Conservation (phyloP, 306 rosid genomes). For the Inga oerstediana region DNA sequence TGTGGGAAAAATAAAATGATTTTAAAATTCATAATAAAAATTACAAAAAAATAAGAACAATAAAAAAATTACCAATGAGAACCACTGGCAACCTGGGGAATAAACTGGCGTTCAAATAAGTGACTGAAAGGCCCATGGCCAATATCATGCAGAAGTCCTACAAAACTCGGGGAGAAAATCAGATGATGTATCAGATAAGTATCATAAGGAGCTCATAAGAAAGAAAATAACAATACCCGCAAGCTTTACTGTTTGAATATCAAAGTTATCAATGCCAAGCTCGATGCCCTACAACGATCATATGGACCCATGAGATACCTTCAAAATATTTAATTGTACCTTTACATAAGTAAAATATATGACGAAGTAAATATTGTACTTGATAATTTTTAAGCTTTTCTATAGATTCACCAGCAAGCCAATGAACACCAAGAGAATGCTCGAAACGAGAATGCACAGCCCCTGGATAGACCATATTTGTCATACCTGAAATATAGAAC, state of each 20-base stretch:
- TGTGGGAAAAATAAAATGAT: slow-evolving; percentile 25
- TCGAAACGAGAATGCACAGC: slow-evolving; percentile 93
- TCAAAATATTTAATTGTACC: background rate
- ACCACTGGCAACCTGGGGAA: slow-evolving; percentile 65
- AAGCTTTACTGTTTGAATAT: slow-evolving; percentile 86
- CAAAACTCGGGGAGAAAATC: slow-evolving; percentile 23
- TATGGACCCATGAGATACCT: slow-evolving; percentile 14
- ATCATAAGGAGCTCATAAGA: background rate
- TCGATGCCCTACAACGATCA: slow-evolving; percentile 72
- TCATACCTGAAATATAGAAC: slow-evolving; percentile 62
- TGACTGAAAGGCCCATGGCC: slow-evolving; percentile 99
- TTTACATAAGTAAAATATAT: slow-evolving; percentile 9
- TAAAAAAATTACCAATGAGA: slow-evolving; percentile 57
- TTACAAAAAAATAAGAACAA: background rate
- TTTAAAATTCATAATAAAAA: slow-evolving; percentile 18
- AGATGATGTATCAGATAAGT: slow-evolving; percentile 20
- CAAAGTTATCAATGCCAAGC: slow-evolving; percentile 80
- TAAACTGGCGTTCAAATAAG: slow-evolving; percentile 87
- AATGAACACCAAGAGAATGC: slow-evolving; percentile 96
- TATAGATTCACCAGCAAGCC: slow-evolving; percentile 83
- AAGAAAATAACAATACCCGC: slow-evolving; percentile 63
- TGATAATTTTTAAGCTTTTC: slow-evolving; percentile 71
- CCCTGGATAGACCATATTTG: slow-evolving; percentile 89
- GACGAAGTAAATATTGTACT: slow-evolving; percentile 41
- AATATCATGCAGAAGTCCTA: slow-evolving; percentile 95